These are phyloP conservation scores for Primulina eburnea DNA, from an alignment of 257 asterid species.

Conservation along the genomic window DNA sequence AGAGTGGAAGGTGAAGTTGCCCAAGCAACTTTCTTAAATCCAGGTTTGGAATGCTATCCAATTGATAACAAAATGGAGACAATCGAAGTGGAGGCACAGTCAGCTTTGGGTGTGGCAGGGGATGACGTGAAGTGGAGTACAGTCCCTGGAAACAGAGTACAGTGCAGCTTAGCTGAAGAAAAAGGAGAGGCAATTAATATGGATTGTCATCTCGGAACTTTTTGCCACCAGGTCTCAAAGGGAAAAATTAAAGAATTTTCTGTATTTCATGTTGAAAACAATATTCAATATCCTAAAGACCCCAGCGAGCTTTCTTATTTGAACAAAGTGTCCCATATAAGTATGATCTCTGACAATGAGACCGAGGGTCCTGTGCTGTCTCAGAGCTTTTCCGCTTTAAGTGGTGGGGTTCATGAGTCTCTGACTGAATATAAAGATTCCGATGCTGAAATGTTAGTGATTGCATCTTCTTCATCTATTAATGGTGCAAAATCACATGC, in stretches of 20 bases:
- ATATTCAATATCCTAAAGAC: slow-evolving; percentile 29
- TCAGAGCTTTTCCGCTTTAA: slow-evolving; percentile 27
- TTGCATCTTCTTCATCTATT: slow-evolving; percentile 23
- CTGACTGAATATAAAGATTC: slow-evolving; percentile 17
- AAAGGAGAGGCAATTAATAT: slow-evolving; percentile 13
- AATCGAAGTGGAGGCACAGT: slow-evolving; percentile 26
- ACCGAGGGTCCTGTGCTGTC: slow-evolving; percentile 27
- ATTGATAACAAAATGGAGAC: slow-evolving; percentile 20
- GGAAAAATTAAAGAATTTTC: slow-evolving; percentile 19
- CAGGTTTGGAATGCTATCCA: neutral
- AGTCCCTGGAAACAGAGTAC: slow-evolving; percentile 16
- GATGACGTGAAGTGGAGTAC: slow-evolving; percentile 28
- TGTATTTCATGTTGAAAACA: slow-evolving; percentile 25
- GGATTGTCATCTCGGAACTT: slow-evolving; percentile 26
- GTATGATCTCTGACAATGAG: slow-evolving; percentile 20
- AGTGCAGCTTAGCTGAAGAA: slow-evolving; percentile 23
- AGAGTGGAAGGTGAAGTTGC: neutral
- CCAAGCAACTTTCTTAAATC: neutral
- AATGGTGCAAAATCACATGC: slow-evolving; percentile 26
- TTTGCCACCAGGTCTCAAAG: slow-evolving; percentile 23
- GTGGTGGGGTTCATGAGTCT: slow-evolving; percentile 17
- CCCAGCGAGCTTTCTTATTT: slow-evolving; percentile 20
- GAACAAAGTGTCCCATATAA: slow-evolving; percentile 23
- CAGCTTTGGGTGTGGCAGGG: slow-evolving; percentile 17
- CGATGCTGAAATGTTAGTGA: slow-evolving; percentile 25